These are phyloP conservation scores for Vitis rotundifolia DNA, from an alignment of 164 flowering plant species.

Conservation along the genomic window DNA sequence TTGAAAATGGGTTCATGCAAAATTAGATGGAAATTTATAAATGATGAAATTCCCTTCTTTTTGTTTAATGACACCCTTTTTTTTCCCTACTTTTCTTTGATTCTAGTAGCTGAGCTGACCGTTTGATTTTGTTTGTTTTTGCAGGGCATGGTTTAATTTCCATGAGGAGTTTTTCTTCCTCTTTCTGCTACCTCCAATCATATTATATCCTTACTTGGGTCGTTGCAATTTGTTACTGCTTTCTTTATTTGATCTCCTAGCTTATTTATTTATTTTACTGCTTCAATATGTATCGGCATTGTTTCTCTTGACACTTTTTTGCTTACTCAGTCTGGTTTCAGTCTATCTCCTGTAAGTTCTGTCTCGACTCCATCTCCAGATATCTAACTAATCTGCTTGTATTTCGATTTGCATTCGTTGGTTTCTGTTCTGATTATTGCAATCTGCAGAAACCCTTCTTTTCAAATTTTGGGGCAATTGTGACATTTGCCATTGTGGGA, in stretches of 20 bases:
- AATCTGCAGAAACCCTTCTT: constrained; percentile 91
- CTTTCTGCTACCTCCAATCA: constrained; percentile 78
- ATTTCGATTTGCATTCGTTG: not conserved
- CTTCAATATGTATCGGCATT: constrained; percentile 1
- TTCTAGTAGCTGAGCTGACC: not conserved
- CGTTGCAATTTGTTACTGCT: not conserved
- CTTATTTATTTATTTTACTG: not conserved
- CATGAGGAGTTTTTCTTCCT: constrained; percentile 88
- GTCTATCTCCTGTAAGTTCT: constrained; percentile 86
- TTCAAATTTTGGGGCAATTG: constrained; percentile 97
- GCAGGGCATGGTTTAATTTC: constrained; percentile 84
- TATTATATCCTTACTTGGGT: constrained; percentile 78
- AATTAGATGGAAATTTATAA: too few relatives aligned
- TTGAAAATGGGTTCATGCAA: too few relatives aligned
- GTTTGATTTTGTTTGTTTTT: constrained; percentile 2
- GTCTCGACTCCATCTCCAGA: not conserved
- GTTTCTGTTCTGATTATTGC: constrained; percentile 1
- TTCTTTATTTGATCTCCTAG: constrained; percentile 3
- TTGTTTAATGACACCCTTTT: too few relatives aligned
- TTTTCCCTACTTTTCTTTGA: too few relatives aligned
- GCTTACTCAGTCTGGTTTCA: constrained; percentile 95
- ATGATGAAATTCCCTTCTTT: too few relatives aligned
- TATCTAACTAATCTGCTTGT: not conserved
- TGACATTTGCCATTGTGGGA: constrained; percentile 93
- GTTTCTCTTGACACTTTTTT: constrained; percentile 60